phyloP scores from a whole-genome alignment of 2,329 filamentous ascomycete genomes.

The Sporothrix dimorphospora region DNA sequence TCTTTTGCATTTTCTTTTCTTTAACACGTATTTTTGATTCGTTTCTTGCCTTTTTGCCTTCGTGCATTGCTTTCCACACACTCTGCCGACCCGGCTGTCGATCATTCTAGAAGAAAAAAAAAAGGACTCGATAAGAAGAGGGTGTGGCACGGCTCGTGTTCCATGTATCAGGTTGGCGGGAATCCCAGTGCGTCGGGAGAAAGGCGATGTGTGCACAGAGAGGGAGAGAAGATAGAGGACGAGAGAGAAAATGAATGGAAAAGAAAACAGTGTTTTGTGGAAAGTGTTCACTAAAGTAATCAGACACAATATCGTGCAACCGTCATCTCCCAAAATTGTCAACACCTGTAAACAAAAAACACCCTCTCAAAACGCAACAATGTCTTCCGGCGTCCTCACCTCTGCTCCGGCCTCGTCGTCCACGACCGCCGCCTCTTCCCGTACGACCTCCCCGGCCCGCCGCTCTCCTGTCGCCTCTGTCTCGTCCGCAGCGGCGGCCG shows the following conservation, averaged over 20 bases:
- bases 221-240: background rate
- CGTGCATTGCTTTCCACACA: background rate
- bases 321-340: too few relatives aligned
- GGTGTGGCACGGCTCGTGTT: background rate
- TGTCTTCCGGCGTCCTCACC: background rate
- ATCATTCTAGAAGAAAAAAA: background rate
- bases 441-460: background rate
- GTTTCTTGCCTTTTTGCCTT: too few relatives aligned
- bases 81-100: background rate
- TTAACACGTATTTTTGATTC: too few relatives aligned
- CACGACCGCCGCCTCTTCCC: background rate
- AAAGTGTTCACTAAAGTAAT: too few relatives aligned
- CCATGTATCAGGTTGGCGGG: slow-evolving; percentile 13
- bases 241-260: too few relatives aligned
- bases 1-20: too few relatives aligned
- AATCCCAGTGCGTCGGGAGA: background rate
- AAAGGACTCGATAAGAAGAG: too few relatives aligned
- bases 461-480: background rate
- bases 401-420: background rate
- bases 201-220: background rate
- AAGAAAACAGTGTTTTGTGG: too few relatives aligned
- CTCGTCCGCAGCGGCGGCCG: background rate
- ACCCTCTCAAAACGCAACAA: background rate
- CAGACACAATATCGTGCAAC: too few relatives aligned
- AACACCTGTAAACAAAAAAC: too few relatives aligned